Conservation (phyloP, 306 rosid genomes). For the Benincasa hispida region DNA sequence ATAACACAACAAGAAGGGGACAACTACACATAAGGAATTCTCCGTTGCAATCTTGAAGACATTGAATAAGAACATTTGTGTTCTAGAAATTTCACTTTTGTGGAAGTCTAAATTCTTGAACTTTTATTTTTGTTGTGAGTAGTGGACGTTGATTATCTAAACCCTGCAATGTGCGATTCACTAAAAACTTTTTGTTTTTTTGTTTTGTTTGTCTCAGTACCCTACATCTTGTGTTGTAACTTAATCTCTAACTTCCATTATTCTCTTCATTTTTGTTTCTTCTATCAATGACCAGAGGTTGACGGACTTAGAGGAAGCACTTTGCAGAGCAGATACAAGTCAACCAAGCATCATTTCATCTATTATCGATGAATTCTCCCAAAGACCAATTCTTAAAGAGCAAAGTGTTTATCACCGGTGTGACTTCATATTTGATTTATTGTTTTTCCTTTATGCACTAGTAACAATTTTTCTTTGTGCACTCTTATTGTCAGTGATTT, state of each 20-base stretch:
- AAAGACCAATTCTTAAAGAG: slow-evolving; percentile 41
- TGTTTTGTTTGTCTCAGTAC: not conserved
- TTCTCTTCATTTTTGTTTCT: slow-evolving; percentile 6
- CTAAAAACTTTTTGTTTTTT: not conserved
- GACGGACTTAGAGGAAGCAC: slow-evolving; percentile 57
- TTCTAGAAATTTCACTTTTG: not conserved
- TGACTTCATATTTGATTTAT: slow-evolving; percentile 9
- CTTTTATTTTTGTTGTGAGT: not conserved
- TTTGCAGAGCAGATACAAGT: slow-evolving; percentile 41
- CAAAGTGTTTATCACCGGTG: slow-evolving; percentile 56
- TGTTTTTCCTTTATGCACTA: not conserved
- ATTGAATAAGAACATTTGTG: not conserved
- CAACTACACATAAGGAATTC: too few species aligned
- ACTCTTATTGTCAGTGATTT: not conserved
- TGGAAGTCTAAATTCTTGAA: not conserved
- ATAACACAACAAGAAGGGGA: too few species aligned
- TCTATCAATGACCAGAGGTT: slow-evolving; percentile 39
- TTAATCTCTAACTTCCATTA: not conserved
- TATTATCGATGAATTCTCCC: slow-evolving; percentile 41
- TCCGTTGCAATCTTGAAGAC: too few species aligned
- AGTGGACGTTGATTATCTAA: not conserved
- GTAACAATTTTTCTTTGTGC: not conserved
- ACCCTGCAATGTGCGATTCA: not conserved
- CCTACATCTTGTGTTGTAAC: not conserved
- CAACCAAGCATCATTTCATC: slow-evolving; percentile 37